Conservation (phyloP, 148 eudicot genomes). For the Chenopodium suecicum region DNA sequence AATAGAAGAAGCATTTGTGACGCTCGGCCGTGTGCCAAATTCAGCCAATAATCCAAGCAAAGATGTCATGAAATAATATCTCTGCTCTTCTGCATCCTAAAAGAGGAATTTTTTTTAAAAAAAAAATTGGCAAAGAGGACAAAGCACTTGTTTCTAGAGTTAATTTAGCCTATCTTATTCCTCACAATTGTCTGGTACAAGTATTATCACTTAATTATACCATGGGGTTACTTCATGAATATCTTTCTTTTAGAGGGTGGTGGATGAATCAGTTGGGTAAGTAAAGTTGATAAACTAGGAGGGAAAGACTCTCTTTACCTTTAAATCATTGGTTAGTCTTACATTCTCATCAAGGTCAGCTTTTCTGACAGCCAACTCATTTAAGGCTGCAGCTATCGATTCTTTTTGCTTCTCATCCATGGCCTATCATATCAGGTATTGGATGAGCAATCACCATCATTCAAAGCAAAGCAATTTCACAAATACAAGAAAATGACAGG, state of each 20-base stretch:
- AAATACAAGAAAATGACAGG: constrained; percentile 12
- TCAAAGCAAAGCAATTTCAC: constrained; percentile 3
- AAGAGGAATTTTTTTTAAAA: neutral
- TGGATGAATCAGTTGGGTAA: neutral
- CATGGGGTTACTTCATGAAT: neutral
- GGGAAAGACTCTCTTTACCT: constrained; percentile 42
- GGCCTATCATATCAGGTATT: constrained; percentile 48
- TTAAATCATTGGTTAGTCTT: constrained; percentile 61
- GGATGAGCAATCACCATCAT: constrained; percentile 3
- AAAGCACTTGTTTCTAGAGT: too few relatives aligned
- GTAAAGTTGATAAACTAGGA: neutral
- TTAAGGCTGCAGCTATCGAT: constrained; percentile 57
- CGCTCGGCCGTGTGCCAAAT: constrained; percentile 73
- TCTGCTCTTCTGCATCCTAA: constrained; percentile 87
- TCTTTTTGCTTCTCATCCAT: constrained; percentile 82
- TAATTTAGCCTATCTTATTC: too few relatives aligned
- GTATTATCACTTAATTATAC: neutral
- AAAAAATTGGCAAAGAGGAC: too few relatives aligned
- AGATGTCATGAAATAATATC: constrained; percentile 67
- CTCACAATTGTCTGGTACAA: neutral
- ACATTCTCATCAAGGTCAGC: constrained; percentile 68
- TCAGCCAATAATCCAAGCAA: constrained; percentile 73
- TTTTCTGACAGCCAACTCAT: constrained; percentile 72
- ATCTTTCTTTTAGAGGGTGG: neutral
- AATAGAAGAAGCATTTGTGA: constrained; percentile 69